phyloP scores from a whole-genome alignment of 768 basidiomycete species.

The Brasilioporus rufonigricans region DNA sequence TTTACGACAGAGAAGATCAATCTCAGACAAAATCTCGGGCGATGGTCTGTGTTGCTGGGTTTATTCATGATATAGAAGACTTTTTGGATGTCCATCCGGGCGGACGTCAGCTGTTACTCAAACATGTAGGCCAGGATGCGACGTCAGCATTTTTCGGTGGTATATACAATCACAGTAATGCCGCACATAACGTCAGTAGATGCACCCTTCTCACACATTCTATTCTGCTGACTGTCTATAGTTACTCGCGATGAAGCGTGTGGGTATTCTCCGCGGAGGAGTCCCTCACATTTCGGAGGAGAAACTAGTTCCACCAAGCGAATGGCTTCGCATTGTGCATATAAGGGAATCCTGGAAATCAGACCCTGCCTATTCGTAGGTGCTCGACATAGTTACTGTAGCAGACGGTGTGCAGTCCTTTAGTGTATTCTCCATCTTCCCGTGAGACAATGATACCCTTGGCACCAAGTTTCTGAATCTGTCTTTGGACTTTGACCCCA shows the following conservation, averaged over 20 bases:
- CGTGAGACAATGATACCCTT: too few species aligned
- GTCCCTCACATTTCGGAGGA: constrained; percentile 3
- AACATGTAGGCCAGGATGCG: constrained; percentile 3
- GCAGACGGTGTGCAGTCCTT: too few species aligned
- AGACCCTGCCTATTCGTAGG: too few species aligned
- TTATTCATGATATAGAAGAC: too few species aligned
- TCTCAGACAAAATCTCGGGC: too few species aligned
- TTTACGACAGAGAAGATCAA: too few species aligned
- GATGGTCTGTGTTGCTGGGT: too few species aligned
- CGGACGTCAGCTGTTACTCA: not conserved
- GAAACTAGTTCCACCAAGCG: not conserved
- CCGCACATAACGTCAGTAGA: constrained; percentile 1
- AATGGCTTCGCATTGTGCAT: not conserved
- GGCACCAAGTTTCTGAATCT: too few species aligned
- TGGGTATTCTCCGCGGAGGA: constrained; percentile 2
- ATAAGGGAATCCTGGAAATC: not conserved
- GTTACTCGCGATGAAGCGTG: constrained; percentile 4
- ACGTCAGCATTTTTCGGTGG: constrained; percentile 7
- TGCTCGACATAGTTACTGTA: too few species aligned
- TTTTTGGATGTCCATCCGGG: too few species aligned
- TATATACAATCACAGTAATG: not conserved
- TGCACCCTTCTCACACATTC: not conserved
- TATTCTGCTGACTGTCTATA: not conserved
- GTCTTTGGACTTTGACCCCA: too few species aligned
- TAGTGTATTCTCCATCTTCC: too few species aligned